These are phyloP conservation scores for Backusella australiensis DNA, from an alignment of 192 early-diverging fungal genomes.

Conservation along the genomic window DNA sequence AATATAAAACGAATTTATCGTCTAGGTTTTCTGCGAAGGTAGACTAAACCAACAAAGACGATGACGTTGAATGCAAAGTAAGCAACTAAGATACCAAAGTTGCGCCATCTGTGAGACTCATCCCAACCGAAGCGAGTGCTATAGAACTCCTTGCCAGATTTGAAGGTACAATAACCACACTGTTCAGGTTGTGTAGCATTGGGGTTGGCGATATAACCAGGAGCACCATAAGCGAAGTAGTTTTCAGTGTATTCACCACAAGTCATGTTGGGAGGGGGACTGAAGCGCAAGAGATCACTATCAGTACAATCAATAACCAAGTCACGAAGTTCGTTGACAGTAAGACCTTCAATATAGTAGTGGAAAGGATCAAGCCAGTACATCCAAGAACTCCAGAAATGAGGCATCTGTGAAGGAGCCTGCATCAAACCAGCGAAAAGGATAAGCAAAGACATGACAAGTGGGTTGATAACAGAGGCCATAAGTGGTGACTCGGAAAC, in stretches of 20 bases:
- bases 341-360: slow-evolving; percentile 64
- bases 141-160: slow-evolving; percentile 58
- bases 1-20: slow-evolving; percentile 15
- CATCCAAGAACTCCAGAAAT: slow-evolving; percentile 67
- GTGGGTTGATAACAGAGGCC: slow-evolving; percentile 64
- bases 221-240: slow-evolving; percentile 45
- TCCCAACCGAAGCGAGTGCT: slow-evolving; percentile 43
- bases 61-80: slow-evolving; percentile 62
- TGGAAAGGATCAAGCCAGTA: slow-evolving; percentile 69
- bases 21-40: slow-evolving; percentile 31
- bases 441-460: slow-evolving; percentile 63
- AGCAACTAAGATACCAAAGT: slow-evolving; percentile 61
- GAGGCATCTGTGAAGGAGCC: slow-evolving; percentile 55
- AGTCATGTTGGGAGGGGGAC: slow-evolving; percentile 52
- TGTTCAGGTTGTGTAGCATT: slow-evolving; percentile 35
- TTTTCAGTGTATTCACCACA: slow-evolving; percentile 59
- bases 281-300: slow-evolving; percentile 54
- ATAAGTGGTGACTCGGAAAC: slow-evolving; percentile 57
- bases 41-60: slow-evolving; percentile 40
- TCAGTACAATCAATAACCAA: slow-evolving; percentile 44
- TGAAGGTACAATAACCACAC: slow-evolving; percentile 67
- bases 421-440: slow-evolving; percentile 75
- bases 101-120: slow-evolving; percentile 64
- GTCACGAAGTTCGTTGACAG: slow-evolving; percentile 57
- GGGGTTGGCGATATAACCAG: slow-evolving; percentile 60